Evolutionary conservation across 305 asterid genomes (phyloP).

Genomic region (Caryopteris hybrid): DNA sequence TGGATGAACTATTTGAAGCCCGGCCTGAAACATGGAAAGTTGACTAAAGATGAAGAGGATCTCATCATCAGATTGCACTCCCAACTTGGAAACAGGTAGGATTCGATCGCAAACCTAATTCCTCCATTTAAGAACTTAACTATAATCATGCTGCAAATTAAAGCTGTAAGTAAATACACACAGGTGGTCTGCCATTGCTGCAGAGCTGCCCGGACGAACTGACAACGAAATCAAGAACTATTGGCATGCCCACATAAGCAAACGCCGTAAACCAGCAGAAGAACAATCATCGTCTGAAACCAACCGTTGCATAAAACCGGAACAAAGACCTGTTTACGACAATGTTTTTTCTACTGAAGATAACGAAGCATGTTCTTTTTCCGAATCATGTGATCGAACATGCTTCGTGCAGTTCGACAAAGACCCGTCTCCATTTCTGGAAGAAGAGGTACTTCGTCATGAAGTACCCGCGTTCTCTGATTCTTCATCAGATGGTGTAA

Average conservation of each 20-base stretch:
- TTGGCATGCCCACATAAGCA: slow-evolving; percentile 48
- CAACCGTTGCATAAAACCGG: too few species aligned
- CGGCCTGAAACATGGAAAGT: slow-evolving; percentile 34
- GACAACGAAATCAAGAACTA: slow-evolving; percentile 56
- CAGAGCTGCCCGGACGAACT: slow-evolving; percentile 34
- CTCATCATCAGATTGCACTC: slow-evolving; percentile 31
- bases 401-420: too few species aligned
- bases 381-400: too few species aligned
- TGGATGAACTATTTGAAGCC: slow-evolving; percentile 60
- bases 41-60: slow-evolving; percentile 35
- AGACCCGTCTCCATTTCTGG: too few species aligned
- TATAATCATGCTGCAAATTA: too few species aligned
- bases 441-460: too few species aligned
- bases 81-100: slow-evolving; percentile 44
- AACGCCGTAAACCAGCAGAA: slow-evolving; percentile 9
- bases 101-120: neutral
- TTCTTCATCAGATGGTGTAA: too few species aligned
- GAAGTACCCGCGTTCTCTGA: too few species aligned
- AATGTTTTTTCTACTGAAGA: too few species aligned
- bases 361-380: too few species aligned
- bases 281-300: neutral
- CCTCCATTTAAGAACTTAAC: too few species aligned
- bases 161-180: neutral
- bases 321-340: too few species aligned
- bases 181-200: slow-evolving; percentile 59